Conservation (phyloP, 2,329 filamentous ascomycete genomes). For the Aureobasidium subglaciale region DNA sequence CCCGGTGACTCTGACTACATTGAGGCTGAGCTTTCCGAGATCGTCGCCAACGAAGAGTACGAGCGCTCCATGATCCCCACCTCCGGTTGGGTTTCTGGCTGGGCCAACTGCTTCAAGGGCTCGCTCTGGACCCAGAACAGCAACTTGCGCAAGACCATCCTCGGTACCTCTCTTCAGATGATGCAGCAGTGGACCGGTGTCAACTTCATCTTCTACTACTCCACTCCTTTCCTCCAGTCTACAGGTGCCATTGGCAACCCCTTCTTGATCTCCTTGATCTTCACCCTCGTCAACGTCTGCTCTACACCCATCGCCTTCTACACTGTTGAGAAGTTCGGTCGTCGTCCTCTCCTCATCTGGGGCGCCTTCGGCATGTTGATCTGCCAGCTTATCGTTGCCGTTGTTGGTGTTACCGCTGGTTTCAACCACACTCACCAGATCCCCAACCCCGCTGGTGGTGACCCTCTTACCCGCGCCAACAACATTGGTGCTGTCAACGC, state of each 20-base stretch:
- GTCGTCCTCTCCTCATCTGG: conserved; percentile 69
- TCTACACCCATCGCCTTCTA: conserved; percentile 85
- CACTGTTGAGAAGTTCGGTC: conserved; percentile 73
- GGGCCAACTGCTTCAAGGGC: conserved; percentile 59
- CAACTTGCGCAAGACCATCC: conserved; percentile 41
- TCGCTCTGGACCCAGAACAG: conserved; percentile 47
- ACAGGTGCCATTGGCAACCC: conserved; percentile 68
- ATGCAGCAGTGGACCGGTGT: conserved; percentile 65
- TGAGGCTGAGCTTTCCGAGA: conserved; percentile 72
- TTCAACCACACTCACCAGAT: conserved; percentile 29
- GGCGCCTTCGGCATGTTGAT: conserved; percentile 77
- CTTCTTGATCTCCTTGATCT: conserved; percentile 79
- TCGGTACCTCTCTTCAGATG: conserved; percentile 44
- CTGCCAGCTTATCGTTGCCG: conserved; percentile 81
- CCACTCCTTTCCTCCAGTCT: conserved; percentile 74
- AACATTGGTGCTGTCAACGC: conserved; percentile 44
- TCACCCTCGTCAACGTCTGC: conserved; percentile 78
- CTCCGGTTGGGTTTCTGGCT: conserved; percentile 58
- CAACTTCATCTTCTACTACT: conserved; percentile 78
- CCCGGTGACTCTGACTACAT: conserved; percentile 65
- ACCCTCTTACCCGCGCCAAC: conserved; percentile 38
- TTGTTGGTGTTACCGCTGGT: conserved; percentile 45
- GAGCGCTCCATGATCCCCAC: conserved; percentile 63
- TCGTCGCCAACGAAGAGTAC: conserved; percentile 83
- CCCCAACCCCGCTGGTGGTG: conserved; percentile 25